Evolutionary conservation across 495 filamentous ascomycete genomes (phyloP), one percentile per base, ranked within the genome.

Genomic region (Hypoxylon intermedium): DNA sequence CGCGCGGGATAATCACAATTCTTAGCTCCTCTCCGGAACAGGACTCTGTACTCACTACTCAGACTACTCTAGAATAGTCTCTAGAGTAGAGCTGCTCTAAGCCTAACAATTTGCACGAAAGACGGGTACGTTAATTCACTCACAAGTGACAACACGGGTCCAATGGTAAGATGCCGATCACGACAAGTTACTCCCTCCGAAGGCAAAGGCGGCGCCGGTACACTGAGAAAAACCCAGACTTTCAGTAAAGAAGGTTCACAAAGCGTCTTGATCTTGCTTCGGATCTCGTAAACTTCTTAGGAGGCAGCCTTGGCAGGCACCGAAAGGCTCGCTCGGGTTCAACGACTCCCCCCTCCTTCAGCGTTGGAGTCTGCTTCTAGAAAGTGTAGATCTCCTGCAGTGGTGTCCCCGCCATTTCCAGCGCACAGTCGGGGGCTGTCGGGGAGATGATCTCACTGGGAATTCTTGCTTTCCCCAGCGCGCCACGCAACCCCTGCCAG

Each of bases 251-350:
- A 54, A 60, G 49, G 50, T 38, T 49, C 50, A 12, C 23, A 50
- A 21, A 37, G 38, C 23, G 43, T 46, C 33, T 1, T 40, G 58
- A 62, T 63, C 60, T 63, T 50, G 48, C 48, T 58, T 53, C 34
- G 36, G 58, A 63, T 63, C 60, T 53, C 44, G 33, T 30, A 33
- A 50, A 43, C 11, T 46, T 30, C 40, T 47, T 33, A 47, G 12
- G 28, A 58, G 13, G 48, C n/a, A 18, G 20, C 40, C 62, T 65
- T 65, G 62, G 62, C 62, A 65, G 62, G 62, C 23, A 65, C 61
- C 21, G 20, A 55, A 21, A 48, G 13, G 23, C 33, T 37, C 34
- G 23, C 13, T 15, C 31, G 31, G 20, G 18, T 23, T 12, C 24
- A 16, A 24, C 31, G 24, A 34, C 18, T 37, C 23, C 16, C 3